These are phyloP conservation scores for Fusarium tupiense DNA, from an alignment of 2,329 filamentous ascomycete genomes.

Conservation along the genomic window DNA sequence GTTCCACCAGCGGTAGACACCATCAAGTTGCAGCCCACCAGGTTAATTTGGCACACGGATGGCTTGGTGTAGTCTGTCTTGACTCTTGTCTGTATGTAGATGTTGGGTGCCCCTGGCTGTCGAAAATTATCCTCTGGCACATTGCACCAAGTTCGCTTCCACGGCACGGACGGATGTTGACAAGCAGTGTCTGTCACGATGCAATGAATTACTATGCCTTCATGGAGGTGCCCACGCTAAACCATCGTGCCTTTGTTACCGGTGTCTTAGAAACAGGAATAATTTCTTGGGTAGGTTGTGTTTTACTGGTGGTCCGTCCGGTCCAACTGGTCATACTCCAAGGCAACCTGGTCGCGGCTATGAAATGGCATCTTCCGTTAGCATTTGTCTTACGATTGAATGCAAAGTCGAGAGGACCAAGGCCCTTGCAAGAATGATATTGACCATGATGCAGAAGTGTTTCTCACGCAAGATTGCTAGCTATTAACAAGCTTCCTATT, in stretches of 20 bases:
- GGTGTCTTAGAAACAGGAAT: background rate
- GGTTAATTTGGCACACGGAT: conserved; percentile 43
- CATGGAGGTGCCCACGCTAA: background rate
- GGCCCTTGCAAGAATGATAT: background rate
- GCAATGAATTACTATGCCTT: background rate
- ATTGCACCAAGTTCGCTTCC: conserved; percentile 34
- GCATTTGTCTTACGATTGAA: conserved; percentile 3
- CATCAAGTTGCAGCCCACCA: conserved; percentile 28
- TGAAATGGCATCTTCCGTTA: conserved; percentile 17
- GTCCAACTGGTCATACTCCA: conserved; percentile 21
- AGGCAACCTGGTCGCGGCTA: background rate
- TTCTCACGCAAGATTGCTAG: conserved; percentile 11
- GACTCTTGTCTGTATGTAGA: background rate
- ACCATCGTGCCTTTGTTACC: background rate
- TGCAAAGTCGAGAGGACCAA: background rate
- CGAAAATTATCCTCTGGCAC: conserved; percentile 34
- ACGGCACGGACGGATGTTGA: conserved; percentile 3
- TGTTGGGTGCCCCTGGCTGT: conserved; percentile 32
- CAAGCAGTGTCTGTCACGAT: background rate
- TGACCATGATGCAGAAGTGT: background rate
- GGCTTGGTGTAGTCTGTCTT: conserved; percentile 38
- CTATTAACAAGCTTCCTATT: conserved; percentile 7
- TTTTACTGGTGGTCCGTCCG: conserved; percentile 9
- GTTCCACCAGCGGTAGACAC: conserved; percentile 31
- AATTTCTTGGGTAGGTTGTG: background rate